These are phyloP conservation scores for Brassica carinata DNA, from an alignment of 345 rosid genomes.

Conservation along the genomic window DNA sequence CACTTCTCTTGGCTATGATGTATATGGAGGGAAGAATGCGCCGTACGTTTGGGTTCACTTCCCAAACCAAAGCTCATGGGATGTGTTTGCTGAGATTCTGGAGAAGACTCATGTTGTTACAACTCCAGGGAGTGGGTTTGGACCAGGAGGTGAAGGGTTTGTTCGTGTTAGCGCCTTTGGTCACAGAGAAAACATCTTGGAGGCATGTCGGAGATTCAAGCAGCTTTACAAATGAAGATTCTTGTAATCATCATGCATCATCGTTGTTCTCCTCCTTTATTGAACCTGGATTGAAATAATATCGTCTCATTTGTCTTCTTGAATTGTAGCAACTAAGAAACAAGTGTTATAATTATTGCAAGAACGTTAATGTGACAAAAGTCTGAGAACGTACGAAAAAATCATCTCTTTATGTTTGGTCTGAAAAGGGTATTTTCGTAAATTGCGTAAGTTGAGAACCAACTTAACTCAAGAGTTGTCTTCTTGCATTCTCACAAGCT, in stretches of 20 bases:
- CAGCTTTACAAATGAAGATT: slow-evolving; percentile 62
- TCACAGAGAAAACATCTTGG: slow-evolving; percentile 73
- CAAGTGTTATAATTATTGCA: background rate
- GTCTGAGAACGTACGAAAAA: background rate
- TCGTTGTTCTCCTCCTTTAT: background rate
- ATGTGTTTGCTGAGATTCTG: slow-evolving; percentile 82
- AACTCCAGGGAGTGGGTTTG: slow-evolving; percentile 88
- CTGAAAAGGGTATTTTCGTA: background rate
- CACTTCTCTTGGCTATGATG: slow-evolving; percentile 73
- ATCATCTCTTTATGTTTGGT: background rate
- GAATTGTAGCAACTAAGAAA: background rate
- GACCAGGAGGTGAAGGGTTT: slow-evolving; percentile 95
- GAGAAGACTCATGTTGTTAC: slow-evolving; percentile 91
- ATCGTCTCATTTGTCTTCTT: background rate
- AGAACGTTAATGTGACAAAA: background rate
- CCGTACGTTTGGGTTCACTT: slow-evolving; percentile 96
- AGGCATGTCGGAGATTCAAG: slow-evolving; percentile 95
- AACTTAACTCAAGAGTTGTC: background rate
- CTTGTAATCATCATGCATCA: background rate
- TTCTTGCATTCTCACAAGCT: background rate
- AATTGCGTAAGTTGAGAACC: background rate
- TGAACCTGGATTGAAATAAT: background rate
- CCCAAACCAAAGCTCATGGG: slow-evolving; percentile 95
- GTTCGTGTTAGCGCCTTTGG: slow-evolving; percentile 92
- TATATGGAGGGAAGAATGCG: slow-evolving; percentile 82